Conservation (phyloP, 805 yeast genomes). For the Cyberlindnera euphorbiiphila region DNA sequence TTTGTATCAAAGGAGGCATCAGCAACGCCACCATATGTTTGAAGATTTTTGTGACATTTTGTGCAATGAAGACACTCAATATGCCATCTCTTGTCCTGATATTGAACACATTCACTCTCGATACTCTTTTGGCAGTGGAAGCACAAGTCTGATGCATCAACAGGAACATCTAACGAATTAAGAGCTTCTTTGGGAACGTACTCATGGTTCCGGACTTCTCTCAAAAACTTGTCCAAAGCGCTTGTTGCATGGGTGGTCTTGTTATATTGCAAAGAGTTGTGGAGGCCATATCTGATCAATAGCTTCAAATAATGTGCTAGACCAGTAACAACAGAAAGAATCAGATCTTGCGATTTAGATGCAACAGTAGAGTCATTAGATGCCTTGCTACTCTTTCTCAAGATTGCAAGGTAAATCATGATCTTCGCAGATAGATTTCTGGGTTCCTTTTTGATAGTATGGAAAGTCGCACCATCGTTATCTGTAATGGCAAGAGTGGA, state of each 20-base stretch:
- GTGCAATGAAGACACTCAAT: slow-evolving; percentile 65
- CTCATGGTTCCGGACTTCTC: slow-evolving; percentile 47
- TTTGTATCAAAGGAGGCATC: slow-evolving; percentile 41
- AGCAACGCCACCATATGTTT: slow-evolving; percentile 35
- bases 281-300: slow-evolving; percentile 74
- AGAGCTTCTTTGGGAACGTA: slow-evolving; percentile 33
- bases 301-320: slow-evolving; percentile 90
- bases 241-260: slow-evolving; percentile 50
- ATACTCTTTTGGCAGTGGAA: slow-evolving; percentile 66
- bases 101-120: slow-evolving; percentile 75
- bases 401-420: slow-evolving; percentile 80
- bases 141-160: slow-evolving; percentile 75
- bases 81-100: slow-evolving; percentile 76
- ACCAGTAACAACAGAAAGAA: slow-evolving; percentile 81
- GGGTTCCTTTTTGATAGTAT: slow-evolving; percentile 41
- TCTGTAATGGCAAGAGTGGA: slow-evolving; percentile 9
- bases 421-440: slow-evolving; percentile 84
- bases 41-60: slow-evolving; percentile 45
- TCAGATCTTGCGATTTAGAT: slow-evolving; percentile 53
- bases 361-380: slow-evolving; percentile 28
- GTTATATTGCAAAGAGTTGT: slow-evolving; percentile 69
- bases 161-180: slow-evolving; percentile 42
- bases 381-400: slow-evolving; percentile 55
- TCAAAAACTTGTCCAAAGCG: slow-evolving; percentile 62
- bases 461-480: slow-evolving; percentile 14